phyloP scores from a whole-genome alignment of 768 basidiomycete species.

The Cystofilobasidium bisporidii region DNA sequence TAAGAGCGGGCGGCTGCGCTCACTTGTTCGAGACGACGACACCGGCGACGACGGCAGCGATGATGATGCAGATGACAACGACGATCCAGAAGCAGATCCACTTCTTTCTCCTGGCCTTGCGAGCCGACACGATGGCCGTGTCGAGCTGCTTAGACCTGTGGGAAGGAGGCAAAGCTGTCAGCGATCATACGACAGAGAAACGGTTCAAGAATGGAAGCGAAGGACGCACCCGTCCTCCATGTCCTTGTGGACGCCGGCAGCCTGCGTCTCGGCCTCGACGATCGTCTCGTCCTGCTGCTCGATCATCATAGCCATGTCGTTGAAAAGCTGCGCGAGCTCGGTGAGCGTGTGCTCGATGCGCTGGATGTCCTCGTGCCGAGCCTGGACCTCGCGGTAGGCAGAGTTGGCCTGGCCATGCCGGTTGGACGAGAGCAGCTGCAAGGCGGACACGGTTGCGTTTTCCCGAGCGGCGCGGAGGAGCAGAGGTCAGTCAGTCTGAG shows the following conservation, averaged over 20 bases:
- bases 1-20: not conserved
- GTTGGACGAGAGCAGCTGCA: constrained; percentile 61
- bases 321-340: constrained; percentile 81
- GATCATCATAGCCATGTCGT: constrained; percentile 71
- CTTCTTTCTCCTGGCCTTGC: constrained; percentile 74
- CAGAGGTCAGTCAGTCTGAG: no score
- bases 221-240: constrained; percentile 43
- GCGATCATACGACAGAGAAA: constrained; percentile 13
- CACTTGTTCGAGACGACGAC: constrained; percentile 45
- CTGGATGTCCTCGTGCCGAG: constrained; percentile 72
- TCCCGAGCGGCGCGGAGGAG: no score
- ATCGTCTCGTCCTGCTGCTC: constrained; percentile 72
- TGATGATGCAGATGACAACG: constrained; percentile 52
- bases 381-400: constrained; percentile 79
- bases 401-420: constrained; percentile 72
- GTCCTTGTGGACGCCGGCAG: constrained; percentile 55
- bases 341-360: constrained; percentile 76
- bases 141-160: constrained; percentile 68
- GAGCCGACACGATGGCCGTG: constrained; percentile 75
- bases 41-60: constrained; percentile 56
- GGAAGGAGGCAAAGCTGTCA: not conserved
- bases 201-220: constrained; percentile 8
- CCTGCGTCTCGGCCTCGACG: constrained; percentile 53
- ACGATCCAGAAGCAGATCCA: constrained; percentile 26
- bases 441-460: no score